Evolutionary conservation across 257 asterid genomes (phyloP), one percentile per base, ranked within the genome.

Genomic region (Nicotiana knightiana): DNA sequence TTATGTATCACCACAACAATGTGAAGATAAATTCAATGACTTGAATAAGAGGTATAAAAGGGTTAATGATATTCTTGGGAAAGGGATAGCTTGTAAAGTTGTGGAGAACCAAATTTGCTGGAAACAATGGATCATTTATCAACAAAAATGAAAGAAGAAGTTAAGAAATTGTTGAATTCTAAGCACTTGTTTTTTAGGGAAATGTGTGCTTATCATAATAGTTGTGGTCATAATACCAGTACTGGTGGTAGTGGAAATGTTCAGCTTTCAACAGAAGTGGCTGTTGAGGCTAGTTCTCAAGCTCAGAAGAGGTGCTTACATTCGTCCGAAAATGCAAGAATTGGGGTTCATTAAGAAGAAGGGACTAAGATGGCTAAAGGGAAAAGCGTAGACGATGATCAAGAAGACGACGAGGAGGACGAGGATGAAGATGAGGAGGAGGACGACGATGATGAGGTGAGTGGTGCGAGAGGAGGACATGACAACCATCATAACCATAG

Each of bases 201-300:
- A 71, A 96, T 96, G 98, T 94, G 99, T 76, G 97, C 98, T 84
- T 96, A 94, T 86, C 99, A 96, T 80, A 92, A 90, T 24, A 94
- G 92, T 30, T 96, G 99, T 46, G 92, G 93, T 64, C 93, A 90
- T 39, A 91, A 88, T 37, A 73, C 62, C 58, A 85, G 82, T 43
- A 81, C 80, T 4, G 88, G 83, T 1, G 68, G 39, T 64, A 64
- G 70, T 64, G 70, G 79, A 1, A 81, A 81, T 13, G 85, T 48
- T 67, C 83, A 88, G 16, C 85, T 65, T 67, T 85, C 91, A 4
- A 81, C 90, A 4, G 86, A 82, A 53, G 9, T 62, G 18, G 70
- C 73, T 48, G 77, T 83, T 3, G 88, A 82, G 78, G 88, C 85
- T 26, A 39, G n/a, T n/a, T n/a, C 82, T 15, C 84, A 43, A 68